These are phyloP conservation scores for Metschnikowia anglica DNA, from an alignment of 805 yeast species.

Conservation along the genomic window DNA sequence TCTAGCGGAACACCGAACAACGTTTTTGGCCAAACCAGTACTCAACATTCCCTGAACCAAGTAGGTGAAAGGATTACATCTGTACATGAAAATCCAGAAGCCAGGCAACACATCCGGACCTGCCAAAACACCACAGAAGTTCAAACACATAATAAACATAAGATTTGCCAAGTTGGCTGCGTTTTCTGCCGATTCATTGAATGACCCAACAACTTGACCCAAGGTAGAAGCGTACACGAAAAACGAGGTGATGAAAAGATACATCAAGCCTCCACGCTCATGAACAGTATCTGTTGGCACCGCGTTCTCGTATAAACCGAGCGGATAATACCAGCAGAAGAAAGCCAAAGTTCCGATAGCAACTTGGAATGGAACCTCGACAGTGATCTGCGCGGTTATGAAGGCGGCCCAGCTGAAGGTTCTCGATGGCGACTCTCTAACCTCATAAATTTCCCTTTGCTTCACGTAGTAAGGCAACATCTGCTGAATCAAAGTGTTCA, in stretches of 20 bases:
- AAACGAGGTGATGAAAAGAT: slow-evolving; percentile 27
- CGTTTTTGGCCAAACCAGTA: slow-evolving; percentile 49
- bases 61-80: slow-evolving; percentile 70
- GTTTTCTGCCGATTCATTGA: slow-evolving; percentile 25
- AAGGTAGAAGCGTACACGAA: slow-evolving; percentile 24
- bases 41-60: slow-evolving; percentile 33
- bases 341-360: slow-evolving; percentile 58
- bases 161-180: slow-evolving; percentile 28
- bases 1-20: slow-evolving; percentile 45
- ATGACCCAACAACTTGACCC: slow-evolving; percentile 26
- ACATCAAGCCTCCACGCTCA: slow-evolving; percentile 39
- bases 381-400: slow-evolving; percentile 39
- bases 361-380: slow-evolving; percentile 50
- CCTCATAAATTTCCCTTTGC: slow-evolving; percentile 48
- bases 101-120: slow-evolving; percentile 62
- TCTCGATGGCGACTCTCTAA: slow-evolving; percentile 45
- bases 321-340: slow-evolving; percentile 63
- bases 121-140: slow-evolving; percentile 77
- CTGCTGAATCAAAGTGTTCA: slow-evolving; percentile 42
- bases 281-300: slow-evolving; percentile 20
- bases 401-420: slow-evolving; percentile 46
- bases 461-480: slow-evolving; percentile 43
- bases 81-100: slow-evolving; percentile 84
- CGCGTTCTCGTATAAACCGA: slow-evolving; percentile 22
- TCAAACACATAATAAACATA: slow-evolving; percentile 37